Conservation (phyloP, 768 basidiomycete species). For the Agaricus sinodeliciosus region DNA sequence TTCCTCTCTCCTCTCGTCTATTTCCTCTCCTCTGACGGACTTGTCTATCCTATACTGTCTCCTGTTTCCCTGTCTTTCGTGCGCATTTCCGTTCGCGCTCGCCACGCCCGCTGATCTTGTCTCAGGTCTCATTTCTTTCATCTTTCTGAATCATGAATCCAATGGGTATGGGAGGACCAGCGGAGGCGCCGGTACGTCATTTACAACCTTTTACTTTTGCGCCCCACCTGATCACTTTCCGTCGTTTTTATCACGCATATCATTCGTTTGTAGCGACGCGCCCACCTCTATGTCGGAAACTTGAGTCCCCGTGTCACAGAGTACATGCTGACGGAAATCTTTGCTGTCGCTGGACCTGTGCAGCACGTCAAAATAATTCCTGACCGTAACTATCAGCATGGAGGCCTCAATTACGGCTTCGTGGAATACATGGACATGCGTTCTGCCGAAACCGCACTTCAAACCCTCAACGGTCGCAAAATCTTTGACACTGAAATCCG, state of each 20-base stretch:
- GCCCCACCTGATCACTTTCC: slow-evolving; percentile 14
- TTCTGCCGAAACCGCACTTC: slow-evolving; percentile 96
- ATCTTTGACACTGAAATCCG: slow-evolving; percentile 99
- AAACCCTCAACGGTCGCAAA: slow-evolving; percentile 97
- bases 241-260: slow-evolving; percentile 16
- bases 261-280: slow-evolving; percentile 56
- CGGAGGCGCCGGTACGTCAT: slow-evolving; percentile 70
- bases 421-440: slow-evolving; percentile 99
- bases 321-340: slow-evolving; percentile 98
- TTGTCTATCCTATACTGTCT: slow-evolving; percentile 46
- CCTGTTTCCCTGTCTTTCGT: slow-evolving; percentile 48
- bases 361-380: slow-evolving; percentile 99
- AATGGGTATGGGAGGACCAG: slow-evolving; percentile 62
- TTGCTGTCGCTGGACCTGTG: slow-evolving; percentile 93
- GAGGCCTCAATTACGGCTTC: slow-evolving; percentile 98
- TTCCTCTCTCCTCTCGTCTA: slow-evolving; percentile 38
- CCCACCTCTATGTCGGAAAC: slow-evolving; percentile 99
- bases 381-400: slow-evolving; percentile 98
- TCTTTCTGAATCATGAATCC: slow-evolving; percentile 68
- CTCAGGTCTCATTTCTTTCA: slow-evolving; percentile 45
- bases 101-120: slow-evolving; percentile 10
- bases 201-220: slow-evolving; percentile 23
- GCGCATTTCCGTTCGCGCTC: slow-evolving; percentile 21
- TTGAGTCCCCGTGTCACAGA: slow-evolving; percentile 96
- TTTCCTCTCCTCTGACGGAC: slow-evolving; percentile 53